Evolutionary conservation across 2,329 filamentous ascomycete species (phyloP), one percentile per base, ranked within the genome.

Genomic region (Sphaerostilbella broomeana): DNA sequence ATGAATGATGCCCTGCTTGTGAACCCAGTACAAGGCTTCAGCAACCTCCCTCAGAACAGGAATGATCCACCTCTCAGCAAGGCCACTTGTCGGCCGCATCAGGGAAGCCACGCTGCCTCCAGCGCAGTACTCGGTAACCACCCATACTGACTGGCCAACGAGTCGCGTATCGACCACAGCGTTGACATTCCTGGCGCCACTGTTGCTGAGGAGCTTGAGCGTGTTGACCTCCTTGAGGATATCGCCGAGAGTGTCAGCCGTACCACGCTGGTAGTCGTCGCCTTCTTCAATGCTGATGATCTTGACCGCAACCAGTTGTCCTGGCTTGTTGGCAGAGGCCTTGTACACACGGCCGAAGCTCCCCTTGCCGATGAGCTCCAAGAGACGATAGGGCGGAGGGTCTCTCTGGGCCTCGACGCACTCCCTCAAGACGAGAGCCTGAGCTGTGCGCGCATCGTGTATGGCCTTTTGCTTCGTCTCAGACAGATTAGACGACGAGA

Each of bases 51-150:
- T 67, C 43, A 82, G 54, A 43, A 83, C 81, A 4, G 79, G 74
- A n/a, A 79, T 73, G 42, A 83, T 81, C 72, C 75, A 82, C 56
- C 77, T 79, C 63, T 84, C 79, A 48, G 77, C 72, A n/a, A 84
- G 62, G 4, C 79, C 78, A 3, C 73, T 72, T 2, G 76, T 81
- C 16, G 80, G 77, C 56, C 74, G 76, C 77, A 81, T 80, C 44
- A 75, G 72, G 46, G 73, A 88, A 48, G 74, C 81, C 58, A 92
- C 80, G 57, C 85, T 90, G 38, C 86, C 86, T 47, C 86, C 86
- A 6, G 82, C 84, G 52, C 85, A 89, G 59, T 88, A 87, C 62
- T 90, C 84, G 44, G 83, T 88, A 39, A 90, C 77, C 66, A 92
- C 85, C 86, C 86, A 92, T 62, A 92, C 79, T 42, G 84, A 77